phyloP scores from a whole-genome alignment of 2,329 filamentous ascomycete genomes.

The Aspergillus tanneri region DNA sequence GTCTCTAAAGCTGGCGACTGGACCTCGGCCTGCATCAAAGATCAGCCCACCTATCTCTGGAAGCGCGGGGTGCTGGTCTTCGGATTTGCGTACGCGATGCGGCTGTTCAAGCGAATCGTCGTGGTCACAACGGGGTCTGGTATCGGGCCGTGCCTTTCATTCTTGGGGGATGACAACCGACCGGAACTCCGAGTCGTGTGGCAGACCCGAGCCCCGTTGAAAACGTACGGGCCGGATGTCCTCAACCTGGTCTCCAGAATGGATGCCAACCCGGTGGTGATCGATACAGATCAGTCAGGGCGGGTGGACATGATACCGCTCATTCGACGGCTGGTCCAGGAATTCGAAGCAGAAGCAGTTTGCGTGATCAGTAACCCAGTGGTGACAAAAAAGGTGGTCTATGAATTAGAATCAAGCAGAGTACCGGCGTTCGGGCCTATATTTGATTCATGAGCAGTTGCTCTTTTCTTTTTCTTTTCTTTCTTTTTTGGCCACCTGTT shows the following conservation, averaged over 20 bases:
- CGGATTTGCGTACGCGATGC: conserved; percentile 66
- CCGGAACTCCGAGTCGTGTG: conserved; percentile 62
- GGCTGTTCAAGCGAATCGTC: conserved; percentile 64
- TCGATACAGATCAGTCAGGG: conserved; percentile 63
- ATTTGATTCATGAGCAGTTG: conserved; percentile 59
- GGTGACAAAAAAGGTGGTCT: conserved; percentile 67
- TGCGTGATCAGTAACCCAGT: conserved; percentile 70
- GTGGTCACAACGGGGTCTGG: conserved; percentile 71
- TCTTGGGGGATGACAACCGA: conserved; percentile 52
- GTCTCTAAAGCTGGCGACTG: conserved; percentile 75
- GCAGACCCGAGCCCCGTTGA: conserved; percentile 62
- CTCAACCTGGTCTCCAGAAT: conserved; percentile 56
- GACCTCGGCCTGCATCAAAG: conserved; percentile 64
- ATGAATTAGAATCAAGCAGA: conserved; percentile 64
- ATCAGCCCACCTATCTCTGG: conserved; percentile 63
- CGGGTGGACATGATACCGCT: conserved; percentile 61
- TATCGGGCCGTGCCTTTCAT: conserved; percentile 67
- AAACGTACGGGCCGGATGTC: conserved; percentile 62
- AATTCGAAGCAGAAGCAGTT: conserved; percentile 62
- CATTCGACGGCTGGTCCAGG: conserved; percentile 51
- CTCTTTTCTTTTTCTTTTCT: background rate
- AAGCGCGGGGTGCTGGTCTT: conserved; percentile 66
- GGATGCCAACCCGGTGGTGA: conserved; percentile 63
- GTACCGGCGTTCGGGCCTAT: conserved; percentile 71
- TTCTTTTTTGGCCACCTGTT: conserved; percentile 1